Percentiles rank a stretch among this genome's conserved stretches.
phyloP scores from a whole-genome alignment of 768 basidiomycete species.

The Naganishia kalamii region DNA sequence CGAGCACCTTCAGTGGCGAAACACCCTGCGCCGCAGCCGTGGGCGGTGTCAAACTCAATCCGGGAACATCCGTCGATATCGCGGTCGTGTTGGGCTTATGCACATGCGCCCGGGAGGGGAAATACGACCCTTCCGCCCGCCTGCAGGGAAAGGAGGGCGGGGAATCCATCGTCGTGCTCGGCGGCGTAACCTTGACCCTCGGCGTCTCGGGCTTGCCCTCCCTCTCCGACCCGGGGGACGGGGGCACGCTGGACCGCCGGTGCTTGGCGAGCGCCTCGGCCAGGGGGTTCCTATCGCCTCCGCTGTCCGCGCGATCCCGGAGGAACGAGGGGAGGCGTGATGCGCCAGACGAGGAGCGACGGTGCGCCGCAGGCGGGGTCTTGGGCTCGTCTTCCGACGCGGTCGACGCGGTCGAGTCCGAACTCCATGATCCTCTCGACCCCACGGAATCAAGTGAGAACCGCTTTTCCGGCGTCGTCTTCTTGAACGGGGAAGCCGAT shows the following conservation, averaged over 20 bases:
- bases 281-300: not conserved
- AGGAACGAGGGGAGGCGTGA: not conserved
- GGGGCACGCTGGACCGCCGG: not conserved
- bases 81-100: not conserved
- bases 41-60: slow-evolving; percentile 1
- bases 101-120: not conserved
- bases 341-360: not conserved
- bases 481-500: not conserved
- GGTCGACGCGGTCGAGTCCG: too few species aligned
- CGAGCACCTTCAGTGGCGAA: not conserved
- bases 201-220: not conserved
- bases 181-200: not conserved
- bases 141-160: not conserved
- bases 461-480: too few species aligned
- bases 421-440: too few species aligned
- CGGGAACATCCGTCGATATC: not conserved
- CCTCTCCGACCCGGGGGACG: not conserved
- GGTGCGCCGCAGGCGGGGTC: not conserved
- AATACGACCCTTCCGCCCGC: not conserved
- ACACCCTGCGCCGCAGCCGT: not conserved
- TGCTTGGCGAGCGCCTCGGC: not conserved
- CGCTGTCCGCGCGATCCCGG: not conserved
- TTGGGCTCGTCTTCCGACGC: too few species aligned
- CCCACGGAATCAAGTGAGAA: too few species aligned
- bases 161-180: not conserved